Conservation (phyloP, 345 rosid genomes). For the Gossypium thurberi region DNA sequence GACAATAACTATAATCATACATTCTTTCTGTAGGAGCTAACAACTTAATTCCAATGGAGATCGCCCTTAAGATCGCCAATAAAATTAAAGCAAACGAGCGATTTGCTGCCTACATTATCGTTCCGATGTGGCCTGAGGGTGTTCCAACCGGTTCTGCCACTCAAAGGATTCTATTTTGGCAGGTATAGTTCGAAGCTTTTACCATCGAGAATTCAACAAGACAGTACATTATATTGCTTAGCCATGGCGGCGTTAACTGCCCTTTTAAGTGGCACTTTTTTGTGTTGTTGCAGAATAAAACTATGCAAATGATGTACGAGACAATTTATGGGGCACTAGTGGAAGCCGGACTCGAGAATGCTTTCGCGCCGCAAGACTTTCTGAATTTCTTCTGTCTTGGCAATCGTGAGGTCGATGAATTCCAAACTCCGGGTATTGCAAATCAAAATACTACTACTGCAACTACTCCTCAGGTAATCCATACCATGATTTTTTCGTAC, state of each 20-base stretch:
- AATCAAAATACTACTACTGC: conserved; percentile 24
- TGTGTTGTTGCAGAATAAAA: conserved; percentile 62
- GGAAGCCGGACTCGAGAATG: conserved; percentile 71
- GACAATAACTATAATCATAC: neutral
- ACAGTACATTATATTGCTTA: neutral
- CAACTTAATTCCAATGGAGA: conserved; percentile 94
- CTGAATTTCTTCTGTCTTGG: conserved; percentile 96
- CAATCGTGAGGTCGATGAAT: conserved; percentile 54
- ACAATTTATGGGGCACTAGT: conserved; percentile 76
- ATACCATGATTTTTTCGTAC: neutral
- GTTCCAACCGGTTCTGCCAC: conserved; percentile 82
- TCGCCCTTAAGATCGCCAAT: conserved; percentile 83
- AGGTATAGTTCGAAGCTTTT: conserved; percentile 38
- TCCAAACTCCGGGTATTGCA: conserved; percentile 13
- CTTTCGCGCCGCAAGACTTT: conserved; percentile 71
- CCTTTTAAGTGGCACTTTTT: neutral
- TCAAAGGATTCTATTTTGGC: conserved; percentile 95
- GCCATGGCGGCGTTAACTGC: neutral
- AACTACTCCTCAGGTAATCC: conserved; percentile 64
- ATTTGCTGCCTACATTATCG: conserved; percentile 80
- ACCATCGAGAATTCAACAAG: neutral
- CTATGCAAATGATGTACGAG: conserved; percentile 99
- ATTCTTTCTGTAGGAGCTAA: conserved; percentile 62
- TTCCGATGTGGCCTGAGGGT: conserved; percentile 99
- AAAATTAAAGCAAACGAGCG: conserved; percentile 85